Evolutionary conservation across 176 grass and related monocot species (phyloP).

Genomic region (Zea mays): DNA sequence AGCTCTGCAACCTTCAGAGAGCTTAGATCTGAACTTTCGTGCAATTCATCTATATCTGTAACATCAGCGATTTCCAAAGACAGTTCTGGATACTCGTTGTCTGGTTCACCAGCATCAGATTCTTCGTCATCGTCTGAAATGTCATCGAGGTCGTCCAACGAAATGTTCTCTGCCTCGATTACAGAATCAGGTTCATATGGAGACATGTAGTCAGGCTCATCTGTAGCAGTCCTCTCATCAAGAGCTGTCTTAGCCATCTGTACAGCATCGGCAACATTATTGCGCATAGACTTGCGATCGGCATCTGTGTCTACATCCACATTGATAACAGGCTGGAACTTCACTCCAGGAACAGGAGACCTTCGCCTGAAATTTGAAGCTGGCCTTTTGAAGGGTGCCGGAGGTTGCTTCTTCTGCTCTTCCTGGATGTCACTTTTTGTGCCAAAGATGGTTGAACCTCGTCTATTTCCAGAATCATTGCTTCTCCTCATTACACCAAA

Average conservation of each 20-base stretch:
- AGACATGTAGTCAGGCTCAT: slow-evolving; percentile 25
- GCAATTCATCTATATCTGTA: slow-evolving; percentile 11
- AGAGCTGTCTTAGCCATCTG: slow-evolving; percentile 20
- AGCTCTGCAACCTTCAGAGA: slow-evolving; percentile 63
- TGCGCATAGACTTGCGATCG: not conserved
- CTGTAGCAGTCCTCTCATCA: slow-evolving; percentile 36
- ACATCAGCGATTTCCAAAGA: slow-evolving; percentile 34
- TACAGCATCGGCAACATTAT: slow-evolving; percentile 18
- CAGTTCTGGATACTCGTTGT: slow-evolving; percentile 27
- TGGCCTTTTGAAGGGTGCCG: slow-evolving; percentile 42
- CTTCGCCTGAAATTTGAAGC: slow-evolving; percentile 51
- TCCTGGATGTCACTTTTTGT: slow-evolving; percentile 40
- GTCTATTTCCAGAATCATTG: slow-evolving; percentile 51
- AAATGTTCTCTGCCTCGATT: slow-evolving; percentile 27
- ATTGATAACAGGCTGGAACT: slow-evolving; percentile 53
- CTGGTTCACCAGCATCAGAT: slow-evolving; percentile 32
- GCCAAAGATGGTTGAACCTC: slow-evolving; percentile 37
- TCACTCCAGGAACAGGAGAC: slow-evolving; percentile 69
- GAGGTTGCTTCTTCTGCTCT: slow-evolving; percentile 32
- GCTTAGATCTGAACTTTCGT: slow-evolving; percentile 46
- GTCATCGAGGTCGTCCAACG: slow-evolving; percentile 38
- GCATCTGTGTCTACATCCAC: slow-evolving; percentile 21
- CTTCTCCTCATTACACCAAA: slow-evolving; percentile 43
- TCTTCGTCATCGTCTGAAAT: slow-evolving; percentile 49
- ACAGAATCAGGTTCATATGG: slow-evolving; percentile 35